Evolutionary conservation across 2,329 filamentous ascomycete genomes (phyloP).

Genomic region (Coniochaeta sp.): DNA sequence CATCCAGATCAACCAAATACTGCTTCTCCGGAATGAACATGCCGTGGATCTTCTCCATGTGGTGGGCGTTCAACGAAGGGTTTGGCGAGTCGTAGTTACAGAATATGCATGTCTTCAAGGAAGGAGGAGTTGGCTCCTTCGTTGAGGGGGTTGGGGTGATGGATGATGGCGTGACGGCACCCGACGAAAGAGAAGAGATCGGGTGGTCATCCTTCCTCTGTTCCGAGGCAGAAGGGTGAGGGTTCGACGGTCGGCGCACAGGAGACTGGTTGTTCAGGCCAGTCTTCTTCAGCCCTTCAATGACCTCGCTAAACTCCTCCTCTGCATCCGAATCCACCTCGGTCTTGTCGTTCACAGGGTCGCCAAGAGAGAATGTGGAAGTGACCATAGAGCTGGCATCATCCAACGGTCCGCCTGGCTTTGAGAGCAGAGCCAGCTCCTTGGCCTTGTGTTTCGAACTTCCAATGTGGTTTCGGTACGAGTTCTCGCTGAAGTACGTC

Average conservation of each 20-base stretch:
- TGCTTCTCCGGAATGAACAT: slow-evolving; percentile 91
- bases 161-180: slow-evolving; percentile 12
- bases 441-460: slow-evolving; percentile 83
- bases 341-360: slow-evolving; percentile 49
- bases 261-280: slow-evolving; percentile 38
- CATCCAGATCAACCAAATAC: slow-evolving; percentile 76
- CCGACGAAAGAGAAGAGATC: slow-evolving; percentile 21
- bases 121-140: slow-evolving; percentile 26
- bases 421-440: slow-evolving; percentile 39
- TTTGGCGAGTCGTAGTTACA: slow-evolving; percentile 81
- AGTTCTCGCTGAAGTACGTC: slow-evolving; percentile 94
- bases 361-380: slow-evolving; percentile 85
- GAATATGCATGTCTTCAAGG: slow-evolving; percentile 67
- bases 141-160: slow-evolving; percentile 18
- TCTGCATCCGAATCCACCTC: slow-evolving; percentile 61
- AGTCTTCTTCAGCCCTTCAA: slow-evolving; percentile 68
- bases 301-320: slow-evolving; percentile 68
- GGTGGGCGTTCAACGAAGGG: slow-evolving; percentile 66
- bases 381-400: slow-evolving; percentile 79
- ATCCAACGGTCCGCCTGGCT: slow-evolving; percentile 30
- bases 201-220: slow-evolving; percentile 40
- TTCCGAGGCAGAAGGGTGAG: slow-evolving; percentile 31
- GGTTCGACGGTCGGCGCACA: slow-evolving; percentile 47
- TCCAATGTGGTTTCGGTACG: slow-evolving; percentile 83
- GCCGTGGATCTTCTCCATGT: slow-evolving; percentile 90